Evolutionary conservation across 305 asterid species (phyloP), one percentile per base, ranked within the genome.

Genomic region (Withania somnifera): DNA sequence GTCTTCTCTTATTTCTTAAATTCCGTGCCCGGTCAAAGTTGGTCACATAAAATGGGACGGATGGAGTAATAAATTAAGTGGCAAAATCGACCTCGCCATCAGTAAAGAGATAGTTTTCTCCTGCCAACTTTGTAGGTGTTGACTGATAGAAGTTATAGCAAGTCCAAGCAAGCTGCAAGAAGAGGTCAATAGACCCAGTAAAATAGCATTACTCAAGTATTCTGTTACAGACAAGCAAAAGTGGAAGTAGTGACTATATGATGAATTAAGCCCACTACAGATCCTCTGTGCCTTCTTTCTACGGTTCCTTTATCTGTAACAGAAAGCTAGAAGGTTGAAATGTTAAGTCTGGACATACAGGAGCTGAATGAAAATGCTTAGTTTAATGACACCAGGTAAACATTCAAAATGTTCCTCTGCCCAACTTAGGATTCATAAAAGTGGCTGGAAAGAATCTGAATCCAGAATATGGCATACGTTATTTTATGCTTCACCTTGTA

Each of bases 101-200:
- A 79, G 87, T 68, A 82, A 96, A 96, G 84, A 91, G 91, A 86
- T 96, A 96, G 87, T 94, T 96, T 87, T 96, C 99, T 81, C 99
- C 99, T 26, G 99, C 99, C 91, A 96, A 90, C 88, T 96, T 96
- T 17, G 98, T 94, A 30, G 98, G 97, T 42, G 99, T 94, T 61
- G 95, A 91, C 90, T 91, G 94, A 90, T 93, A 95, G 88, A 95
- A 95, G 86, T 95, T 95, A 87, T 95, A 95, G 88, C 99, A 96
- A 83, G 99, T 96, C 99, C 98, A 96, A 61, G 99, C 98, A 83
- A 96, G 91, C 98, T 94, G 93, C 88, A 83, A n/a, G 83, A 54
- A 84, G 78, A 60, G 78, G 64, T 83, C 80, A 84, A 85, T 80
- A 71, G 52, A 77, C 84, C 69, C 60, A 79, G 79, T 80, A 83